Evolutionary conservation across 257 asterid genomes (phyloP), one percentile per base, ranked within the genome.

Genomic region (Cinchona pubescens): DNA sequence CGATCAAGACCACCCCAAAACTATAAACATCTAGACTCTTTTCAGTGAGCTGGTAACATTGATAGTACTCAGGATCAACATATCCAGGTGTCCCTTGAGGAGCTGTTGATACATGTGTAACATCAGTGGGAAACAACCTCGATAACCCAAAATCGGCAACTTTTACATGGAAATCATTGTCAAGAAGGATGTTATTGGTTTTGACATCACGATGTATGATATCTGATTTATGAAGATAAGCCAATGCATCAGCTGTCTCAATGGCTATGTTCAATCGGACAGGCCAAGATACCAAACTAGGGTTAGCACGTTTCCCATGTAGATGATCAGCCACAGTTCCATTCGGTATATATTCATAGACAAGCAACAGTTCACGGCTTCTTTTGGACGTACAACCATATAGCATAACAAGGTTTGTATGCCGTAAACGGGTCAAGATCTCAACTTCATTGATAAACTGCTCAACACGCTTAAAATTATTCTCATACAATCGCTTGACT

Each of bases 51-150:
- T 88, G 97, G 87, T 94, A 94, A 81, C 92, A 87, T 69, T 86
- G 97, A 81, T 89, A 90, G 79, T 94, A 94, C 85, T 91, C 98
- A 0, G 98, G 98, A 73, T 94, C 98, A 11, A 94, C 98, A 13
- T 94, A 94, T 14, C 97, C 98, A 0, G 97, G 98, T 2, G 98
- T 94, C 40, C 98, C 98, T 64, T 94, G 98, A 18, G 98, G 98
- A 30, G 98, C 98, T 1, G 97, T 94, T 10, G 98, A 94, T 70
- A 94, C 96, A 67, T 94, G 98, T 0, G 98, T 88, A 82, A 82
- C 96, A 18, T 94, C 81, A 15, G 8, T 80, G 2, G 96, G 98
- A 81, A 92, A 94, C 70, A 94, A 77, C 43, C 96, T 76, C 0
- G 96, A 91, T 30, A 94, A 81, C 42, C 98, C 98, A 46, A 94